Evolutionary conservation across 176 grass and related monocot genomes (phyloP).

Genomic region (Coix lacrymajobi): DNA sequence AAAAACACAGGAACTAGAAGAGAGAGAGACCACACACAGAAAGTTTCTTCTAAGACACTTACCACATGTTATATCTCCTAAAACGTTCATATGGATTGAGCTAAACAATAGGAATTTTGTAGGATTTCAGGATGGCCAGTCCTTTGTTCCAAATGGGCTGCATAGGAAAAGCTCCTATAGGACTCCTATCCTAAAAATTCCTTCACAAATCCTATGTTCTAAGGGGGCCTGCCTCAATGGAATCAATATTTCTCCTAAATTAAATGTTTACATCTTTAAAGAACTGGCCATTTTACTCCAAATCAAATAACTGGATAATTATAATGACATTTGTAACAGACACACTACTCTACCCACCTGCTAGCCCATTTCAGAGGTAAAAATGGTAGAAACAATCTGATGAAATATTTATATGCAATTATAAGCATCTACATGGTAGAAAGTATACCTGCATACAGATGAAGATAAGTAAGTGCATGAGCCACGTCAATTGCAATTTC

Average conservation of each 20-base stretch:
- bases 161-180: background rate
- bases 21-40: background rate
- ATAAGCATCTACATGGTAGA: background rate
- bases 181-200: background rate
- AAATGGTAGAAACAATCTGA: background rate
- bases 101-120: background rate
- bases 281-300: background rate
- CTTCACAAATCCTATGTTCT: background rate
- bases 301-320: background rate
- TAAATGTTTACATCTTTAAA: background rate
- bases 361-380: background rate
- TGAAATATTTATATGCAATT: background rate
- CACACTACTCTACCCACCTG: background rate
- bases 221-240: background rate
- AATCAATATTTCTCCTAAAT: background rate
- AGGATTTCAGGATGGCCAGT: background rate
- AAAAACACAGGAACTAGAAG: background rate
- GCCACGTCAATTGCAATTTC: slow-evolving; percentile 99
- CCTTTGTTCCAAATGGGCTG: background rate
- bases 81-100: background rate
- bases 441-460: slow-evolving; percentile 85
- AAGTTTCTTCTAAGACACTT: background rate
- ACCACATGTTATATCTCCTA: background rate
- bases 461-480: slow-evolving; percentile 95
- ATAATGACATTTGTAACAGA: background rate